Evolutionary conservation across 257 asterid genomes (phyloP).

Genomic region (Fraxinus pennsylvanica): DNA sequence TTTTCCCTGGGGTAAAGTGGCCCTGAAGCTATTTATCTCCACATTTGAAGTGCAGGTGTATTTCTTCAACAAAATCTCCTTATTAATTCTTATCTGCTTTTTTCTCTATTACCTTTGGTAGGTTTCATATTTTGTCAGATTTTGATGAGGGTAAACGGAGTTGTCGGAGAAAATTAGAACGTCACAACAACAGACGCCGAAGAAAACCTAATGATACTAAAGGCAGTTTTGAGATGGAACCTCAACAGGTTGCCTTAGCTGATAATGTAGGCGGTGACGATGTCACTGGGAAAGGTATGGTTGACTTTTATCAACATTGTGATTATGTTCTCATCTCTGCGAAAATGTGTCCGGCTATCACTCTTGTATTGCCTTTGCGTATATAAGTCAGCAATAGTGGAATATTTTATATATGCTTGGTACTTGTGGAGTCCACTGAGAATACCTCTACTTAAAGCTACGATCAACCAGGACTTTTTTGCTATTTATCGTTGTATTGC

Average conservation of each 20-base stretch:
- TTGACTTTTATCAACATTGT: neutral
- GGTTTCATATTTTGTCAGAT: constrained; percentile 80
- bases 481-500: neutral
- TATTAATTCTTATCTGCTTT: neutral
- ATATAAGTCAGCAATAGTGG: neutral
- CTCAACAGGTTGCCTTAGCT: constrained; percentile 40
- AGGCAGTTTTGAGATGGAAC: constrained; percentile 46
- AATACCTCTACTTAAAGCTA: neutral
- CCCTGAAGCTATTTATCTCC: neutral
- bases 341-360: neutral
- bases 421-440: neutral
- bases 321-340: neutral
- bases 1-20: neutral
- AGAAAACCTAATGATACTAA: constrained; percentile 67
- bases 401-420: neutral
- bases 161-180: constrained; percentile 88
- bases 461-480: neutral
- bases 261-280: constrained; percentile 70
- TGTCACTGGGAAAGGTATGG: constrained; percentile 62
- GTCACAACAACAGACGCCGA: constrained; percentile 81
- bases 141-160: constrained; percentile 92
- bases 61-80: neutral
- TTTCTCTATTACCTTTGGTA: constrained; percentile 35
- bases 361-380: constrained; percentile 1
- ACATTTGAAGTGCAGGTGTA: neutral